phyloP scores from a whole-genome alignment of 345 rosid genomes.

The Eucalyptus sp. region DNA sequence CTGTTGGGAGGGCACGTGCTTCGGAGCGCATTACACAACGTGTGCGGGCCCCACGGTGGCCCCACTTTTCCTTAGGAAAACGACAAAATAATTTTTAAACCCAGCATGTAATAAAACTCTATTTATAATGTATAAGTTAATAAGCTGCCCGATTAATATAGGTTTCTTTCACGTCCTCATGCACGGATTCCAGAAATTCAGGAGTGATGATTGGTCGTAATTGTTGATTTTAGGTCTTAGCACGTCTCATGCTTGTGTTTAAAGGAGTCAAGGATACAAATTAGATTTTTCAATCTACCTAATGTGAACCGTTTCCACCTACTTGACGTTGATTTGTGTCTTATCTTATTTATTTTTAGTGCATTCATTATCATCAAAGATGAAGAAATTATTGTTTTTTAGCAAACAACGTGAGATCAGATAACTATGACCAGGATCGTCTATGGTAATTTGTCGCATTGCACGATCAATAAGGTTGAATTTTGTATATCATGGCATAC shows the following conservation, averaged over 20 bases:
- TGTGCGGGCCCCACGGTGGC: neutral
- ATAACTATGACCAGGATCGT: neutral
- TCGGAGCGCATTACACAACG: neutral
- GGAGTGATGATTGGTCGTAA: neutral
- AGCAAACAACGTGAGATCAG: neutral
- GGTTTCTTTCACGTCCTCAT: neutral
- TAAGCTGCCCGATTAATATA: neutral
- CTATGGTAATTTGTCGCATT: neutral
- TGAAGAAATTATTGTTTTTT: neutral
- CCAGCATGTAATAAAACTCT: neutral
- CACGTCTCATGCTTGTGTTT: neutral
- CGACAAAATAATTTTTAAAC: neutral
- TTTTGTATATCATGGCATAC: neutral
- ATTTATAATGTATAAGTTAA: too few relatives aligned
- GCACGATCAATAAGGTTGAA: neutral
- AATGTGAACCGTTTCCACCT: neutral
- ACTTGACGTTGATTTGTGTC: neutral
- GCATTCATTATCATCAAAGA: neutral
- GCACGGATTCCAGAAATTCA: neutral
- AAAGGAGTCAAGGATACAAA: neutral
- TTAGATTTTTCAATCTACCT: neutral
- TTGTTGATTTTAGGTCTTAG: neutral
- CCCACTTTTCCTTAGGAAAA: neutral
- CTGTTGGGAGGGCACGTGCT: neutral
- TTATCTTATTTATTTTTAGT: neutral